These are phyloP conservation scores for Leptomonas seymouri DNA, from an alignment of 208 protist species.

Conservation along the genomic window DNA sequence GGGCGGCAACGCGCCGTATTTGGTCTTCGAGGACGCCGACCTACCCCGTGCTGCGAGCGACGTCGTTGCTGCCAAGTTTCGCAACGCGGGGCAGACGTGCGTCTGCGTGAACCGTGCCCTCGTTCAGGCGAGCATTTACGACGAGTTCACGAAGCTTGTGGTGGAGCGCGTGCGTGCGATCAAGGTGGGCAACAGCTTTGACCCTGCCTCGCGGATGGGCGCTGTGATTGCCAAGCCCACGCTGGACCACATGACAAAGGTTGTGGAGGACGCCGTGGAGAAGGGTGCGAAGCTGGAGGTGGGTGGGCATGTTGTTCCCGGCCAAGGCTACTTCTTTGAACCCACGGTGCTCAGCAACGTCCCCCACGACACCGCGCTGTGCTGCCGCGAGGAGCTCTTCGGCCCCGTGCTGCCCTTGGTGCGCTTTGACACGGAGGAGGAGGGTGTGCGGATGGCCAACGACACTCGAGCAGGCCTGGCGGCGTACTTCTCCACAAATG, in stretches of 20 bases:
- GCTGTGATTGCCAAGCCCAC: conserved; percentile 62
- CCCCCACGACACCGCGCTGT: conserved; percentile 48
- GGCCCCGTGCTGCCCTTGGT: conserved; percentile 87
- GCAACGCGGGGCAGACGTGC: conserved; percentile 91
- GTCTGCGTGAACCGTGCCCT: conserved; percentile 84
- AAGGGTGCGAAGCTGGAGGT: conserved; percentile 72
- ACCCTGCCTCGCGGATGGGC: conserved; percentile 51
- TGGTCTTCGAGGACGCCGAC: conserved; percentile 92
- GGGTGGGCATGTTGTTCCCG: conserved; percentile 52
- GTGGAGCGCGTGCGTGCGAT: conserved; percentile 42
- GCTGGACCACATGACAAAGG: conserved; percentile 41
- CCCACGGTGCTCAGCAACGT: conserved; percentile 85
- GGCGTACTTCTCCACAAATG: conserved; percentile 75
- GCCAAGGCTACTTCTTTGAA: conserved; percentile 79
- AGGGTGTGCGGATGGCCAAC: conserved; percentile 82
- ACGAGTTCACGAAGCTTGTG: conserved; percentile 58
- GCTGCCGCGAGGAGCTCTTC: conserved; percentile 90
- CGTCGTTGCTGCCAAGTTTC: conserved; percentile 76
- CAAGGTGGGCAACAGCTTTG: conserved; percentile 79
- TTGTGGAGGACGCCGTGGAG: conserved; percentile 66
- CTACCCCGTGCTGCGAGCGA: conserved; percentile 64
- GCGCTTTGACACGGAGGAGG: conserved; percentile 71
- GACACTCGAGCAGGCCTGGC: conserved; percentile 73
- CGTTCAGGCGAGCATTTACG: conserved; percentile 71
- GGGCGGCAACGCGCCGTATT: conserved; percentile 92